Conservation (phyloP, 139 green algal genomes). For the Tetraselmis chui region DNA sequence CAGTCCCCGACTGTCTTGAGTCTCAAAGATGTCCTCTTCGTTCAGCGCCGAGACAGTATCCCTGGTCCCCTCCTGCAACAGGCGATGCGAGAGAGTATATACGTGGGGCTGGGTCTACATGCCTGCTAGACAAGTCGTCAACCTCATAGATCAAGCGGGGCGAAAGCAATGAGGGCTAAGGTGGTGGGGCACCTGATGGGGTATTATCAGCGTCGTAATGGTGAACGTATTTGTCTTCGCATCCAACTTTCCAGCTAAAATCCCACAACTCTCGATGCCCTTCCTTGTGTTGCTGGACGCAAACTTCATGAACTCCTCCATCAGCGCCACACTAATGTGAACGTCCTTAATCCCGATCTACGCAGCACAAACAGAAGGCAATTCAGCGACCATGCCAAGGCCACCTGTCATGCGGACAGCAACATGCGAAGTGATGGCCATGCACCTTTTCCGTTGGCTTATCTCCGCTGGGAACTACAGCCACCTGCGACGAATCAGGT, state of each 20-base stretch:
- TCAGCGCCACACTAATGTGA: slow-evolving; percentile 70
- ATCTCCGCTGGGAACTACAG: not conserved
- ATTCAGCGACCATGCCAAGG: no score
- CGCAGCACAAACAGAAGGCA: no score
- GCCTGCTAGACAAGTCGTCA: no score
- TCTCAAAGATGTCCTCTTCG: slow-evolving; percentile 91
- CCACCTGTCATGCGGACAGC: not conserved
- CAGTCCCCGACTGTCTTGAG: slow-evolving; percentile 23
- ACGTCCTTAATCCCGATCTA: slow-evolving; percentile 54
- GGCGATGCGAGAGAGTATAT: no score
- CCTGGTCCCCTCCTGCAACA: slow-evolving; percentile 16
- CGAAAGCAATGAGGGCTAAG: no score
- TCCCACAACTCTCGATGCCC: slow-evolving; percentile 81
- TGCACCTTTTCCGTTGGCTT: slow-evolving; percentile 33
- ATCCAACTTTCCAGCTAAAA: slow-evolving; percentile 71
- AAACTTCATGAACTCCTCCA: slow-evolving; percentile 84
- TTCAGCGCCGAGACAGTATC: slow-evolving; percentile 45
- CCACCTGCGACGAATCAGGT: not conserved
- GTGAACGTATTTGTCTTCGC: slow-evolving; percentile 62
- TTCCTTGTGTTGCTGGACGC: slow-evolving; percentile 50
- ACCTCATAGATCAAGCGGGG: no score
- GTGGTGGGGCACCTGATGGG: slow-evolving; percentile 89
- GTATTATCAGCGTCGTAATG: slow-evolving; percentile 85
- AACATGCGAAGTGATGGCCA: slow-evolving; percentile 14
- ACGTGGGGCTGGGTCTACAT: no score